Base-by-base conservation (phyloP, 805 yeast species). In the Candida taoyuanica region DNA sequence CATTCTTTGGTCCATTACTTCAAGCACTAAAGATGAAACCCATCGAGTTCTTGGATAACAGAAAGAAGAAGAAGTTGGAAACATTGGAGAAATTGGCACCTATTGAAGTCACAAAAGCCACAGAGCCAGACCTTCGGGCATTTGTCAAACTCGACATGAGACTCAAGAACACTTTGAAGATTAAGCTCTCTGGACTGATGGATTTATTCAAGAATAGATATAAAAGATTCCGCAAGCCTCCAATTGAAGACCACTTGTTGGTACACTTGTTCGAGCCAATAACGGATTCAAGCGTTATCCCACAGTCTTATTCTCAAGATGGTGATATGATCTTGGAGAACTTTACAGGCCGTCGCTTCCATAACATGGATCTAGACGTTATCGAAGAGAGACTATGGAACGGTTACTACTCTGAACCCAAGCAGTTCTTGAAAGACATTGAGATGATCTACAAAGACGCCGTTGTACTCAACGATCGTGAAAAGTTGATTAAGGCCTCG, bases 351-450 rank as follows among this genome's bases (percentile, higher is more conserved):
- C 76, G 74, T 39, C 71, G 68, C 47, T 91, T 70, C 55, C 73
- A 70, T 64, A 93, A 93, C 51, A 93, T 93, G 85, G 98, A 93
- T 54, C 65, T 93, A 38, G 98, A 93, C 55, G 81, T 88, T 14
- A 76, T 93, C 24, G 98, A 93, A 55, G 98, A 93, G 57, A 71
- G 98, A 42, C 63, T 93, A 38, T 93, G 98, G 98, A 93, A 93
- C 60, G 98, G 98, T 0, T 93, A 64, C 59, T 93, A 93, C 55
- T 81, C 86, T 27, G 96, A 88, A 52, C 97, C 98, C 12, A 81
- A 78, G 47, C 97, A 93, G 58, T 91, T 85, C 55, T 64, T 89
- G 50, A 76, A 74, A 48, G 98, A 93, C 56, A 73, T 93, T 31
- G 87, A 81, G 53, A 72, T 84, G 76, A 91, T 93, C 27, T 80